phyloP scores from a whole-genome alignment of 345 rosid species.

The Excoecaria cochinchinensis region DNA sequence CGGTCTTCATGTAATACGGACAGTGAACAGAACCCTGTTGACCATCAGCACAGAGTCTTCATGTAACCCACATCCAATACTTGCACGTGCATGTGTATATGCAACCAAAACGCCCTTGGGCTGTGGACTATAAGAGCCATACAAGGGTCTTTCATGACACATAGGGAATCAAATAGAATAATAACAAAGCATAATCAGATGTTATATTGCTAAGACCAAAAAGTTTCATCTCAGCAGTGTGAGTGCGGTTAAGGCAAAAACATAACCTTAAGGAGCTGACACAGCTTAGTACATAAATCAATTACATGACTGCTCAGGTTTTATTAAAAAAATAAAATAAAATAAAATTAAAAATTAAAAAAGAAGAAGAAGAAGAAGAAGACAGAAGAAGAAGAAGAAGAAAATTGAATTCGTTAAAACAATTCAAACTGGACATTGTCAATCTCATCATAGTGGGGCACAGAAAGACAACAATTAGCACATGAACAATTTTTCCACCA shows the following conservation, averaged over 20 bases:
- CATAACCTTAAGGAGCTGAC: neutral
- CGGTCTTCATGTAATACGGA: slow-evolving; percentile 94
- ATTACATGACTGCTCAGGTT: neutral
- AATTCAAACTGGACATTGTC: neutral
- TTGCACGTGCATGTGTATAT: neutral
- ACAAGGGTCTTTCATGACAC: neutral
- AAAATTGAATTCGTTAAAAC: neutral
- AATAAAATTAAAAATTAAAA: too few species aligned
- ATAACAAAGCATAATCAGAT: neutral
- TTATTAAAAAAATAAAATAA: neutral
- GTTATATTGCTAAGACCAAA: neutral
- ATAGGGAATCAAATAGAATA: neutral
- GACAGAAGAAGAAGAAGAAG: neutral
- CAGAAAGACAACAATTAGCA: neutral
- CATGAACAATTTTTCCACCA: neutral
- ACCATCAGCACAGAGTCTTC: slow-evolving; percentile 10
- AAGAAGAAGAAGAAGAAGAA: too few species aligned
- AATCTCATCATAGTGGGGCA: neutral
- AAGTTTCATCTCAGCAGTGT: neutral
- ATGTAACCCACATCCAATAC: neutral
- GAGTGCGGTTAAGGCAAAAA: neutral
- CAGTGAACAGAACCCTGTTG: slow-evolving; percentile 71
- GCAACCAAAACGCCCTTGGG: neutral
- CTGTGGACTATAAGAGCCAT: neutral
- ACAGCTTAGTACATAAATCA: neutral